Conservation (phyloP, 768 basidiomycete genomes). For the Terana coerulea region DNA sequence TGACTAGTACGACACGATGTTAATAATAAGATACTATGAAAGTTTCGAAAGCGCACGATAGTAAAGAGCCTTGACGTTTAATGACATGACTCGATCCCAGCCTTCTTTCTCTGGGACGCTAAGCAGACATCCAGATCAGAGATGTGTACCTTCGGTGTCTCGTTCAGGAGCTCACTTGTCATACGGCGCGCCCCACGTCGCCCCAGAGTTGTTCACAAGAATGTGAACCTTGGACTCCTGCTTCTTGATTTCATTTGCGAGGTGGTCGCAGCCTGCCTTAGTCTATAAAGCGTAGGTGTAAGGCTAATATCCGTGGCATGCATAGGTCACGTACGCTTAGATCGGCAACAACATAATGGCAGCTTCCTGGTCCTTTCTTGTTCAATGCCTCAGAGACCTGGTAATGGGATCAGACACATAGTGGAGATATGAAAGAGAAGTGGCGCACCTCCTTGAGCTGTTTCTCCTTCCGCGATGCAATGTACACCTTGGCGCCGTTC, state of each 20-base stretch:
- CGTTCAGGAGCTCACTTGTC: slow-evolving; percentile 32
- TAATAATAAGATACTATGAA: not conserved
- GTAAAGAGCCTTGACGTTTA: slow-evolving; percentile 85
- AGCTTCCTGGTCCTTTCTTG: slow-evolving; percentile 53
- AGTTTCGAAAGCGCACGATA: slow-evolving; percentile 57
- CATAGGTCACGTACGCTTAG: slow-evolving; percentile 49
- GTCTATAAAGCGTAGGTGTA: slow-evolving; percentile 36
- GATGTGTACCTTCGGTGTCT: not conserved
- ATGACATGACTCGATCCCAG: slow-evolving; percentile 79
- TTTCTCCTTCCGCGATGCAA: slow-evolving; percentile 78
- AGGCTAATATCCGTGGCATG: not conserved
- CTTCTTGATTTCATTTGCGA: slow-evolving; percentile 64
- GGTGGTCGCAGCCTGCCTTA: slow-evolving; percentile 74
- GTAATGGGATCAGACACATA: slow-evolving; percentile 34
- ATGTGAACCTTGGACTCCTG: slow-evolving; percentile 74
- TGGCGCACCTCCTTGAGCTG: slow-evolving; percentile 66
- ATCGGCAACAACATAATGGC: slow-evolving; percentile 73
- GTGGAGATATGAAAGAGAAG: not conserved
- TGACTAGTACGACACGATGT: not conserved
- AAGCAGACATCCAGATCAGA: not conserved
- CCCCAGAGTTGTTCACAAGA: slow-evolving; percentile 81
- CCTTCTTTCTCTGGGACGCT: slow-evolving; percentile 75
- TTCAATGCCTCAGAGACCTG: slow-evolving; percentile 51
- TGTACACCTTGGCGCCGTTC: slow-evolving; percentile 88
- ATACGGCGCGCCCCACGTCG: slow-evolving; percentile 73